Base-by-base conservation (phyloP, 306 rosid genomes). In the Prosopis cineraria region DNA sequence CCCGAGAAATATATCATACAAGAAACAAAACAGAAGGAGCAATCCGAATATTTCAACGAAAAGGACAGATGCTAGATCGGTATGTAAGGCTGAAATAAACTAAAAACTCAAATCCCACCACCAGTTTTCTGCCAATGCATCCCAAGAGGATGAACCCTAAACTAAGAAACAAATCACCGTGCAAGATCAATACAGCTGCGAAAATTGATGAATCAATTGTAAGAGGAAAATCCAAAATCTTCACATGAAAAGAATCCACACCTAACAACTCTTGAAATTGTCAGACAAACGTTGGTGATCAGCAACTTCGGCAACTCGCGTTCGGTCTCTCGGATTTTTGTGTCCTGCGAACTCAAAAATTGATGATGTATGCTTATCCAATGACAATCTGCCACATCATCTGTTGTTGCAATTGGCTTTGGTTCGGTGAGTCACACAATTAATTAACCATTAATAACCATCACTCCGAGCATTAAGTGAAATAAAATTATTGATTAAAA, bases 301-400 rank as follows among this genome's bases (percentile, higher is more conserved):
- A 34, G 62, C 55, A 66, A 29, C 67, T 17, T 75, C 40, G 43
- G 78, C 25, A 14, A 20, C 31, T 48, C n/a, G 29, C 22, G 10
- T 43, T 56, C 53, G 19, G 27, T 12, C 37, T 81, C 53, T 75
- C 63, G 25, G 68, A 66, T 43, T 73, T 63, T 45, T 63, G 36
- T 53, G 22, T 72, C 33, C 7, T 12, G 16, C 40, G 29, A 68
- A 20, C 2, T 48, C 13, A 40, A 7, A 40, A 44, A n/a, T 7
- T 1, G 30, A 78, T 88, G 89, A 88, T 86, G 95, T 86, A 73
- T 14, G 67, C 56, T 0, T 24, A 47, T 0, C 92, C 87, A 90
- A 86, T 41, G n/a, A 72, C 10, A 1, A 8, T 25, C 5, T 31
- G 83, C 84, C 95, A 90, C 89, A 84, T 88, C 17, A 3, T 0